A percentile compares a stretch with the other conserved stretches of the same genome.
phyloP scores from a whole-genome alignment of 2,329 filamentous ascomycete species.

The Kalaharituber pfeilii region DNA sequence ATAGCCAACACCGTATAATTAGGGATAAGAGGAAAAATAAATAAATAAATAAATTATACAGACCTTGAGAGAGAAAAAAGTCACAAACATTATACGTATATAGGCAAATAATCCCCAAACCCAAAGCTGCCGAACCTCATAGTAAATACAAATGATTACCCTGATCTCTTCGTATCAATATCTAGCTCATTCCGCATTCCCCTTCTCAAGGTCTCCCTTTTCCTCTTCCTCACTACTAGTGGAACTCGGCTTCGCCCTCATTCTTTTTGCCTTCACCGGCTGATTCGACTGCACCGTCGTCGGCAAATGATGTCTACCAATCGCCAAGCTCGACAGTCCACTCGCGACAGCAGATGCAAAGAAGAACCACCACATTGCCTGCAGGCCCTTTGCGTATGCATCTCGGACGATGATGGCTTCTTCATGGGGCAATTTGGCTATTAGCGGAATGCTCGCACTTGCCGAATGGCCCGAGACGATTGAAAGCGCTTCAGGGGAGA shows the following conservation, averaged over 20 bases:
- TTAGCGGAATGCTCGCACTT: conserved; percentile 41
- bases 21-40: no score
- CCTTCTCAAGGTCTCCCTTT: neutral
- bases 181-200: neutral
- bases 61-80: no score
- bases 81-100: no score
- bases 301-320: conserved; percentile 21
- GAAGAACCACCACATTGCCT: conserved; percentile 23
- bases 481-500: conserved; percentile 36
- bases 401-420: conserved; percentile 26
- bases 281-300: conserved; percentile 17
- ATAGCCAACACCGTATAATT: no score
- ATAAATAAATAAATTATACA: no score
- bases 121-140: no score
- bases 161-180: no score
- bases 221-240: conserved; percentile 1
- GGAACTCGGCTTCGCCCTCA: conserved; percentile 4
- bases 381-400: conserved; percentile 21
- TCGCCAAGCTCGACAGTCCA: conserved; percentile 9
- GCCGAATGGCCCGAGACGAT: conserved; percentile 42
- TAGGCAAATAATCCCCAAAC: no score
- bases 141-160: no score
- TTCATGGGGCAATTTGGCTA: conserved; percentile 35
- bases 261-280: conserved; percentile 15
- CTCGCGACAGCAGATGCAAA: conserved; percentile 14